Evolutionary conservation across 169 alveolate genomes (phyloP), one percentile per base, ranked within the genome.

Genomic region (Plasmodium blacklocki): DNA sequence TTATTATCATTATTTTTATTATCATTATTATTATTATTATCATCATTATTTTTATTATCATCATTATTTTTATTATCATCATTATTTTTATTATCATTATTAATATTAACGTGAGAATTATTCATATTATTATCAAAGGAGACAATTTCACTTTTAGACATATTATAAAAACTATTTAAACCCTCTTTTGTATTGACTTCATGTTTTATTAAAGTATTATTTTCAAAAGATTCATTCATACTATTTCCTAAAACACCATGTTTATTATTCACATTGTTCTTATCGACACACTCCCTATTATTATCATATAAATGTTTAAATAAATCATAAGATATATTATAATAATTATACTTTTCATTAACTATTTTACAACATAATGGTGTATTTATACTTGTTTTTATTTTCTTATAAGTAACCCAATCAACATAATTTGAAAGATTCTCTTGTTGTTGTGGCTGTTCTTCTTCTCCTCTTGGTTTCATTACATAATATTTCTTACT

Each of bases 341-440:
- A 86, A 70, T 21, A 26, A 62, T 67, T 86, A 59, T 60, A 86
- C 32, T 60, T 70, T 1, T 86, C 88, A 54, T 74, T 73, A 59
- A 86, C 58, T 26, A 70, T 63, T 86, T 73, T 86, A 67, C 92
- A 86, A 54, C 50, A 71, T 11, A 86, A 86, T 32, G 92, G 92
- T 0, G 92, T 86, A 26, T 86, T 74, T 49, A 86, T 86, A 52
- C 92, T 86, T 39, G 66, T 59, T 32, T 86, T 86, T 7, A 86
- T 60, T 63, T 86, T 71, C 54, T 74, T 86, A 72, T 60, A 86
- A 2, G 88, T 86, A 49, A 19, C 23, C n/a, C 68, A 32, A 45
- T 73, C 87, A 43, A 86, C 92, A 60, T 86, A 86, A 9, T 68
- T 45, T 39, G 45, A 64, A 4, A 60, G 32, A 15, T 60, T 75